Conservation (phyloP, 2,329 filamentous ascomycete genomes). For the Claviceps africana region DNA sequence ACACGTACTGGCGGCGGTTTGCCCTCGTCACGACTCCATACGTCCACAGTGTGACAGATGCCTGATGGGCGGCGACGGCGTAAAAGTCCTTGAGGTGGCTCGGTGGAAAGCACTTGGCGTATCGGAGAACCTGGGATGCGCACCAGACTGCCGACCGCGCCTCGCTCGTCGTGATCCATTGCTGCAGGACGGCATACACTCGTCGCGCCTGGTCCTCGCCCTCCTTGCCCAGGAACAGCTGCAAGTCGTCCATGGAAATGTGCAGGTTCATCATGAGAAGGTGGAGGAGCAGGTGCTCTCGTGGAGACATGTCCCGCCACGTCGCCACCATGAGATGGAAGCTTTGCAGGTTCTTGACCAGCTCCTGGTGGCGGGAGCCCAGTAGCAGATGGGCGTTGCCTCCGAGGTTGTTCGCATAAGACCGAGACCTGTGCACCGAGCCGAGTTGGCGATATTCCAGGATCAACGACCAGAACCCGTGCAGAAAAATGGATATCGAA, state of each 20-base stretch:
- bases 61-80: conserved; percentile 56
- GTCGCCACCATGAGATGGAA: conserved; percentile 30
- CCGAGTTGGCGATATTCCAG: conserved; percentile 51
- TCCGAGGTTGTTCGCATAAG: conserved; percentile 27
- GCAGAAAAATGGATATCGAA: conserved; percentile 45
- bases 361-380: conserved; percentile 45
- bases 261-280: conserved; percentile 50
- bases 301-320: conserved; percentile 29
- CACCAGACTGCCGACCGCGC: conserved; percentile 51
- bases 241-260: conserved; percentile 49
- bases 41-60: conserved; percentile 53
- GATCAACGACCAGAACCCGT: conserved; percentile 52
- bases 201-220: conserved; percentile 50
- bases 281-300: conserved; percentile 34
- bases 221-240: conserved; percentile 50
- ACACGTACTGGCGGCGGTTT: conserved; percentile 16
- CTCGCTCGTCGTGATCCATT: conserved; percentile 42
- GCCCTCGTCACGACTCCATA: conserved; percentile 46
- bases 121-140: conserved; percentile 51
- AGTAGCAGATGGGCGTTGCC: conserved; percentile 32
- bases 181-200: conserved; percentile 42
- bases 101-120: conserved; percentile 39
- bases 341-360: conserved; percentile 40
- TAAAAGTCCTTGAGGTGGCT: conserved; percentile 49
- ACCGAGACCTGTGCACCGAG: conserved; percentile 32